Evolutionary conservation across 2,329 filamentous ascomycete genomes (phyloP).

Genomic region (Trichoderma atrobrunneum): DNA sequence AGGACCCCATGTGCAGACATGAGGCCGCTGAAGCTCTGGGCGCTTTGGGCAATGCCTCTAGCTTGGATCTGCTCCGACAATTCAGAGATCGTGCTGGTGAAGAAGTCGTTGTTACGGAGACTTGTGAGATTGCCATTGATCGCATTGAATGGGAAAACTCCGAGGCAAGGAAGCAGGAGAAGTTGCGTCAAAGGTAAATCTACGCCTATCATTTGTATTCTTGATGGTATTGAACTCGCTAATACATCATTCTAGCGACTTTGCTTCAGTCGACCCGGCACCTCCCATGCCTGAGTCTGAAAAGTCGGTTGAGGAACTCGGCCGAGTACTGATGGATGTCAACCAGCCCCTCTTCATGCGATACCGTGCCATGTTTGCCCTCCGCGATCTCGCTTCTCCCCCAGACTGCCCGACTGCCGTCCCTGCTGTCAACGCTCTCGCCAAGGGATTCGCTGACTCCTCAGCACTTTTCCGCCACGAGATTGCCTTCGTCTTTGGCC

Average conservation of each 20-base stretch:
- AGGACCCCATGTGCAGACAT: slow-evolving; percentile 93
- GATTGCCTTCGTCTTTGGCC: slow-evolving; percentile 96
- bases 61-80: slow-evolving; percentile 68
- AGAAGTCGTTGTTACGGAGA: slow-evolving; percentile 81
- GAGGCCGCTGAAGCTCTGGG: slow-evolving; percentile 95
- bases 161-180: slow-evolving; percentile 67
- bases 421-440: slow-evolving; percentile 81
- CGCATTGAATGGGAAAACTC: slow-evolving; percentile 92
- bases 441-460: slow-evolving; percentile 77
- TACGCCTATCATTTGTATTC: slow-evolving; percentile 6
- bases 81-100: slow-evolving; percentile 75
- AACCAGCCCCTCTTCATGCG: slow-evolving; percentile 79
- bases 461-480: slow-evolving; percentile 96
- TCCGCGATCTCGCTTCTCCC: slow-evolving; percentile 91
- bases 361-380: slow-evolving; percentile 97
- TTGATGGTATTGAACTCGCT: slow-evolving; percentile 25
- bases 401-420: slow-evolving; percentile 86
- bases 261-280: slow-evolving; percentile 91
- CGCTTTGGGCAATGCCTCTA: slow-evolving; percentile 72
- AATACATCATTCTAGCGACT: slow-evolving; percentile 63
- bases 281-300: slow-evolving; percentile 76
- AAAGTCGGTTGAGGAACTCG: slow-evolving; percentile 70
- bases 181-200: slow-evolving; percentile 73
- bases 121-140: slow-evolving; percentile 93
- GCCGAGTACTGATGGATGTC: slow-evolving; percentile 74